These are phyloP conservation scores for Periconia sp. DNA, from an alignment of 2,329 filamentous ascomycete genomes.

Conservation along the genomic window DNA sequence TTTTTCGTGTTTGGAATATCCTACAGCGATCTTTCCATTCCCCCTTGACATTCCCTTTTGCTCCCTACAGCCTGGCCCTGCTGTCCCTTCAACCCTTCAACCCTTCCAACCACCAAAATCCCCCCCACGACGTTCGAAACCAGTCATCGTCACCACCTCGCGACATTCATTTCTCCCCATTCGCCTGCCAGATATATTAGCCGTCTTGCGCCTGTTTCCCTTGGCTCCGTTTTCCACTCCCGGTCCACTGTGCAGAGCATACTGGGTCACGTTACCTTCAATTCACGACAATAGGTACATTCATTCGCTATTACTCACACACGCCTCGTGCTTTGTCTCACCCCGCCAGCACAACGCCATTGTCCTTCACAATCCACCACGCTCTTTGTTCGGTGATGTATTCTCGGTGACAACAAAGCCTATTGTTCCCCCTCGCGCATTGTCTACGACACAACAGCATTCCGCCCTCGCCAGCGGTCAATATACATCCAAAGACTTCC, in stretches of 20 bases:
- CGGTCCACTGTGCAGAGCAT: constrained; percentile 2
- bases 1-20: too few relatives aligned
- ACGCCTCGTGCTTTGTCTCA: constrained; percentile 7
- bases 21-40: too few relatives aligned
- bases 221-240: background rate
- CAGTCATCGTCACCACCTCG: background rate
- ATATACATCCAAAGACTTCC: constrained; percentile 1
- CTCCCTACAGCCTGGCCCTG: background rate
- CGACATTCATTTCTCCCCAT: background rate
- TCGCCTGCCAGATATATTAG: background rate
- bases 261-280: constrained; percentile 3
- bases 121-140: background rate
- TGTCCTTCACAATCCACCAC: constrained; percentile 3
- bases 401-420: constrained; percentile 25
- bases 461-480: constrained; percentile 10
- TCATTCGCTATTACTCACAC: background rate
- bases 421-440: constrained; percentile 8
- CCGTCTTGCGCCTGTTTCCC: background rate
- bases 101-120: background rate
- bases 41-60: too few relatives aligned
- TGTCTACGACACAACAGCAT: constrained; percentile 1
- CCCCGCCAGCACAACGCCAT: background rate
- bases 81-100: background rate
- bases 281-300: background rate
- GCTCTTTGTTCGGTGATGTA: constrained; percentile 25